A percentile compares a stretch with the other conserved stretches of the same genome.
Evolutionary conservation across 352 stramenopile species (phyloP).

Genomic region (Stramenopiles sp.): DNA sequence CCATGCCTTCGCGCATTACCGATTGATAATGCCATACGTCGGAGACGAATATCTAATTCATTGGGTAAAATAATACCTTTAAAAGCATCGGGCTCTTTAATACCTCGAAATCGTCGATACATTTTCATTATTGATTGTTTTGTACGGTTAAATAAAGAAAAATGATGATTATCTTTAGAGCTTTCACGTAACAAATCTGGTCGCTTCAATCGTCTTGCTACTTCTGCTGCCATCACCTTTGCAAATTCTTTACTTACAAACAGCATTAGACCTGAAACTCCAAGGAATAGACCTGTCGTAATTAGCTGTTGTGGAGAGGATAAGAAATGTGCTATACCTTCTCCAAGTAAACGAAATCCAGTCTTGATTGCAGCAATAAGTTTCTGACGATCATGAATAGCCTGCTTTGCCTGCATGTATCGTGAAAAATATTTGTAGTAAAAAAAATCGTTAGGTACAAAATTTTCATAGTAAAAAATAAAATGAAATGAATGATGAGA

Average conservation of each 20-base stretch:
- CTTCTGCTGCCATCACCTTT: conserved; percentile 59
- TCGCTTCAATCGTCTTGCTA: conserved; percentile 73
- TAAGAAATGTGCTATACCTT: conserved; percentile 60
- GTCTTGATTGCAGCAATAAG: conserved; percentile 78
- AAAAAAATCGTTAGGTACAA: too few species aligned
- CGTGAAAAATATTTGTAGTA: too few species aligned
- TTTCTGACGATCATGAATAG: conserved; percentile 56
- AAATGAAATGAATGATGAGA: too few species aligned
- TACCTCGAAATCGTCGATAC: conserved; percentile 12
- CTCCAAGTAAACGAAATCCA: conserved; percentile 53
- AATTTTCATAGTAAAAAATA: too few species aligned
- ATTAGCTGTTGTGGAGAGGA: conserved; percentile 72
- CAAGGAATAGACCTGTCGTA: conserved; percentile 61
- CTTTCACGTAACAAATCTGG: conserved; percentile 87
- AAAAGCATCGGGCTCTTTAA: conserved; percentile 32
- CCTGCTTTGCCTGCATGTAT: conserved; percentile 53
- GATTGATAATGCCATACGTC: conserved; percentile 71
- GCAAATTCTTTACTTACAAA: conserved; percentile 72
- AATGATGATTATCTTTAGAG: conserved; percentile 30
- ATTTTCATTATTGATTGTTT: conserved; percentile 12
- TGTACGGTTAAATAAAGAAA: background rate
- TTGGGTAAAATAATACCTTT: conserved; percentile 68
- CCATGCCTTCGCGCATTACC: conserved; percentile 91
- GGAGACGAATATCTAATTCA: conserved; percentile 59
- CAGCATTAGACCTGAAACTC: conserved; percentile 59